Evolutionary conservation across 2,329 filamentous ascomycete species (phyloP).

Genomic region (Aulographum hederae): DNA sequence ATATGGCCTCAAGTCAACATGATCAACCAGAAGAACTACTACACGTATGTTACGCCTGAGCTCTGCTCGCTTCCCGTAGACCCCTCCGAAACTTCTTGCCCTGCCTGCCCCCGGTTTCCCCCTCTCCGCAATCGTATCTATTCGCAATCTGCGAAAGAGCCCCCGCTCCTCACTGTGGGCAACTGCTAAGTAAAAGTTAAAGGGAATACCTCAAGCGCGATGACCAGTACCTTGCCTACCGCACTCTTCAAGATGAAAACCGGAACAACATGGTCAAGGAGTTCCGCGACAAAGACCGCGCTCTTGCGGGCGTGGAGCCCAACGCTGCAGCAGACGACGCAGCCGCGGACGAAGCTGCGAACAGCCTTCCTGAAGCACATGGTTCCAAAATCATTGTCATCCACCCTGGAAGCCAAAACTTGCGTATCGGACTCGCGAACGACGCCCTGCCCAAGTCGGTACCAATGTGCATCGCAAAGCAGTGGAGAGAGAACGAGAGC

Average conservation of each 20-base stretch:
- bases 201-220: constrained; percentile 97
- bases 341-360: constrained; percentile 36
- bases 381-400: constrained; percentile 88
- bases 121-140: neutral
- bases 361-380: constrained; percentile 37
- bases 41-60: constrained; percentile 64
- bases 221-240: constrained; percentile 80
- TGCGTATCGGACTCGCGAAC: constrained; percentile 87
- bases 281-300: constrained; percentile 71
- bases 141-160: too few species aligned
- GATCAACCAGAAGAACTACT: constrained; percentile 99
- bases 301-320: constrained; percentile 13
- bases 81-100: neutral
- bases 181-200: too few species aligned
- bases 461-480: constrained; percentile 79
- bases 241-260: constrained; percentile 73
- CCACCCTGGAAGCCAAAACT: constrained; percentile 86
- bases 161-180: too few species aligned
- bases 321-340: constrained; percentile 10
- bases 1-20: constrained; percentile 84
- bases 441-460: constrained; percentile 89
- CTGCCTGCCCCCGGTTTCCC: neutral
- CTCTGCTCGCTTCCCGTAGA: constrained; percentile 1
- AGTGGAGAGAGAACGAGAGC: constrained; percentile 60
- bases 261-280: constrained; percentile 68